A percentile compares a stretch with the other conserved stretches of the same genome.
Evolutionary conservation across 73 alveolate genomes (phyloP).

Genomic region (Paramecium bursaria): DNA sequence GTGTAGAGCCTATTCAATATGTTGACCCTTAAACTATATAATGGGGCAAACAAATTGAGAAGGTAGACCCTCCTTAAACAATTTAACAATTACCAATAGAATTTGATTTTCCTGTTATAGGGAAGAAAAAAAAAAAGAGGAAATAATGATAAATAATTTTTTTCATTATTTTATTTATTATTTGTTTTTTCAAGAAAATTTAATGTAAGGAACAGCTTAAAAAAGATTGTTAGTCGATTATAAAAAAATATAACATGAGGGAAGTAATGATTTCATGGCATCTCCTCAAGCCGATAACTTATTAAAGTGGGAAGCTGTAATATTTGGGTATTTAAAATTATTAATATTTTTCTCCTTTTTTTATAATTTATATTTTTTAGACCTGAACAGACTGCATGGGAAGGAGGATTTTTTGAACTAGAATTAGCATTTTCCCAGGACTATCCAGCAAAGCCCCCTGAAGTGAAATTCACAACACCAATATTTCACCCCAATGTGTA

Average conservation of each 20-base stretch:
- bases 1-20: neutral
- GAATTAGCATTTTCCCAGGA: slow-evolving; percentile 62
- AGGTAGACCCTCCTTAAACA: neutral
- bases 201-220: slow-evolving; percentile 91
- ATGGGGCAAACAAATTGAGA: neutral
- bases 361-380: no score
- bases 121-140: neutral
- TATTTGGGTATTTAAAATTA: slow-evolving; percentile 78
- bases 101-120: neutral
- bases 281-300: slow-evolving; percentile 91
- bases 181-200: slow-evolving; percentile 21
- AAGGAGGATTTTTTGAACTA: slow-evolving; percentile 73
- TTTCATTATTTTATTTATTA: slow-evolving; percentile 16
- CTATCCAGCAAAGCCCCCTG: slow-evolving; percentile 77
- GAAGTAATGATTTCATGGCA: slow-evolving; percentile 84
- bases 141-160: neutral
- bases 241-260: slow-evolving; percentile 87
- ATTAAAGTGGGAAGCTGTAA: slow-evolving; percentile 95
- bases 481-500: slow-evolving; percentile 74
- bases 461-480: slow-evolving; percentile 71
- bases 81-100: neutral
- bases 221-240: slow-evolving; percentile 92
- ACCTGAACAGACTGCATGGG: slow-evolving; percentile 62
- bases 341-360: no score
- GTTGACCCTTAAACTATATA: neutral